These are phyloP conservation scores for Podaxis carcinomalis DNA, from an alignment of 768 basidiomycete genomes.

Conservation along the genomic window DNA sequence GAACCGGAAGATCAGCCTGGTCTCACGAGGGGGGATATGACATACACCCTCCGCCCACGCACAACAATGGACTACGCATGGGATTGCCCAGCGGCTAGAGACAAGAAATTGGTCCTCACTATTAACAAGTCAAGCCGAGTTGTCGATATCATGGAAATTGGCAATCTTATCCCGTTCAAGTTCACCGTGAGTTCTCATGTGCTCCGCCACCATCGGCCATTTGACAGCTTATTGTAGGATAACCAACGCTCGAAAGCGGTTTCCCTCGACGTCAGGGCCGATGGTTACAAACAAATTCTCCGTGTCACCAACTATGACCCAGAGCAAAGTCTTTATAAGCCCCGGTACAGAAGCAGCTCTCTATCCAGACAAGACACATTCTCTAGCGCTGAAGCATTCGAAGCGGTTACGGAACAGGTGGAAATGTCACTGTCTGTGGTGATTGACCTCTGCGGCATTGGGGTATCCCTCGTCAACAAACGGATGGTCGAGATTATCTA, in stretches of 20 bases:
- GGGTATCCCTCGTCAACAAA: conserved; percentile 87
- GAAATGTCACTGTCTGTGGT: conserved; percentile 59
- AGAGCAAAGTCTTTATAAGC: conserved; percentile 85
- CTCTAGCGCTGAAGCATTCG: conserved; percentile 75
- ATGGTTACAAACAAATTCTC: conserved; percentile 78
- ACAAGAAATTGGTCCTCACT: conserved; percentile 71
- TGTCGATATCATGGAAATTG: conserved; percentile 95
- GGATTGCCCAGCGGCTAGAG: conserved; percentile 84
- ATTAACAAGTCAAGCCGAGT: conserved; percentile 58
- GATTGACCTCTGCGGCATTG: conserved; percentile 85
- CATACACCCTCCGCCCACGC: conserved; percentile 58
- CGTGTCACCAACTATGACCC: conserved; percentile 85
- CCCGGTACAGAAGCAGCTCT: conserved; percentile 46
- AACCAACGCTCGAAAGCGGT: conserved; percentile 59
- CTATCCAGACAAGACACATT: conserved; percentile 63
- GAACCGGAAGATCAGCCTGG: conserved; percentile 24
- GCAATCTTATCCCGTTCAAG: conserved; percentile 84
- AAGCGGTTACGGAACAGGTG: conserved; percentile 77
- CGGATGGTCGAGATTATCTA: conserved; percentile 88
- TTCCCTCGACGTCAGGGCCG: conserved; percentile 90
- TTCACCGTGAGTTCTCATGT: conserved; percentile 52
- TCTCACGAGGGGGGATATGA: conserved; percentile 35
- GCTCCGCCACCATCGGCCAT: not conserved
- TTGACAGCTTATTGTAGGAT: conserved; percentile 29
- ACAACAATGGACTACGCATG: conserved; percentile 74